Evolutionary conservation across 2,329 filamentous ascomycete genomes (phyloP), one percentile per base, ranked within the genome.

Genomic region (Colletotrichum sublineola): DNA sequence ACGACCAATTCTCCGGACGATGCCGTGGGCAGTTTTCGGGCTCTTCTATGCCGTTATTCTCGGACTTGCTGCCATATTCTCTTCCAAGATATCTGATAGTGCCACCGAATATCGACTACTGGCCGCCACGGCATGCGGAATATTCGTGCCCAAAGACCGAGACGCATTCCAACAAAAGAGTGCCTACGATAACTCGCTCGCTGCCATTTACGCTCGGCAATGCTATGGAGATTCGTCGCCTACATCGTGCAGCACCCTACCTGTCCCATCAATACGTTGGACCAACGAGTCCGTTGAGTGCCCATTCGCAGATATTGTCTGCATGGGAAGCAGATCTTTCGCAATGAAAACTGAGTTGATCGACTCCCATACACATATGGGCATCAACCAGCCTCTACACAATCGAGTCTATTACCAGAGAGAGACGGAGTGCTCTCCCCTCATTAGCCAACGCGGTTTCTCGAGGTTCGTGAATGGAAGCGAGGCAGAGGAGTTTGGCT

Each of bases 141-240:
- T 63, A 1, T 50, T 40, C 6, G 9, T 31, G 6, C 61, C 52
- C 12, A 24, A 14, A 6, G 56, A 53, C 42, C 20, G 29, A 4
- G 53, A 68, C 36, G 63, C 68, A 11, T 6, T 50, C 18, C 42
- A 61, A 5, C 29, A 38, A 44, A 63, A 48, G 36, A 9, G n/a
- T 7, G 55, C 58, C 1, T 46, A 38, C 53, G 64, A 72, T 8
- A 65, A 65, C 29, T 33, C 33, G 8, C 14, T 67, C 9, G 68
- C 73, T 3, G 69, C 68, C 2, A 71, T 68, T 12, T 76, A 78
- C n/a, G 74, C 73, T 1, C 57, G 66, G 3, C 75, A 75, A 24
- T 79, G 77, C 63, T 78, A 77, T 48, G n/a, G 56, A 9, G 42
- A 36, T 3, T 63, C 58, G 6, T 53, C 75, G 9, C 48, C 70